These are phyloP conservation scores for Eucalyptus polyanthemos DNA, from an alignment of 345 rosid genomes.

Conservation along the genomic window DNA sequence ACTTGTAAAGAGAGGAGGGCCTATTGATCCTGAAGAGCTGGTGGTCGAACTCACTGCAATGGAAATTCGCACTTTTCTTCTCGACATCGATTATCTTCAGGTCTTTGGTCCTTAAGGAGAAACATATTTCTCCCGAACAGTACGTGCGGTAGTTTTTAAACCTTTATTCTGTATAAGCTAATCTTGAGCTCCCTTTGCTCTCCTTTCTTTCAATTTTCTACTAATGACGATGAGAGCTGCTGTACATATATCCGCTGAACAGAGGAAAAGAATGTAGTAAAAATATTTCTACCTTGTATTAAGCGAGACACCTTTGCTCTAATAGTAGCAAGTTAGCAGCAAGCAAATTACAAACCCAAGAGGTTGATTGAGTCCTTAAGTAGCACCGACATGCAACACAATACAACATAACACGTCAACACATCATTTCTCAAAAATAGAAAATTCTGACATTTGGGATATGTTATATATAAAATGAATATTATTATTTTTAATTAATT, in stretches of 20 bases:
- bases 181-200: neutral
- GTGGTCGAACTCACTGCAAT: slow-evolving; percentile 63
- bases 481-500: no score
- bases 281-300: neutral
- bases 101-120: neutral
- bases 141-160: neutral
- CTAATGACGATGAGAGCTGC: neutral
- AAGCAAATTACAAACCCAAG: neutral
- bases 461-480: no score
- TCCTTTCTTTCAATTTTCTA: neutral
- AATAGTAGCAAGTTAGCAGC: neutral
- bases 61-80: slow-evolving; percentile 63
- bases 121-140: neutral
- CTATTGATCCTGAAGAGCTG: slow-evolving; percentile 41
- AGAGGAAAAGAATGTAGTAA: neutral
- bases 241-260: neutral
- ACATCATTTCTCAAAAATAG: rapidly evolving
- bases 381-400: rapidly evolving
- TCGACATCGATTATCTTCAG: slow-evolving; percentile 18
- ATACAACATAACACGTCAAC: rapidly evolving
- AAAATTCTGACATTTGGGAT: rapidly evolving
- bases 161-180: neutral
- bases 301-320: neutral
- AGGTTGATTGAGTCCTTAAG: neutral
- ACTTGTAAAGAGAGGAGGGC: slow-evolving; percentile 38